Evolutionary conservation across 2,329 filamentous ascomycete genomes (phyloP), one percentile per base, ranked within the genome.

Genomic region (Graphiopsis chlorocephala): DNA sequence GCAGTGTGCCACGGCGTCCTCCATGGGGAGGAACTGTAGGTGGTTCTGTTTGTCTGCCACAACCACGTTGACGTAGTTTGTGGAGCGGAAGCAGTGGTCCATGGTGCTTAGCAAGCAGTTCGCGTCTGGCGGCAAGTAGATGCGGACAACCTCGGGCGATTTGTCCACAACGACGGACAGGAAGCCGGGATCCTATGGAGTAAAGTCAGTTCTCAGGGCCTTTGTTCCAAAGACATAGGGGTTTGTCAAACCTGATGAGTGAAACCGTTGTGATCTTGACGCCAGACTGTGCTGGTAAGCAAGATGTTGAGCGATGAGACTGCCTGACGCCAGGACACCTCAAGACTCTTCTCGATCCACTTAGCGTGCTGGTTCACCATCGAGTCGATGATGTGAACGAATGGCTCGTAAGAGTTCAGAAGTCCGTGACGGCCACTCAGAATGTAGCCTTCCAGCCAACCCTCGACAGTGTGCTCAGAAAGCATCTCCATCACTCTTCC

Each of bases 341-440:
- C 90, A n/a, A 88, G 80, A 69, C 87, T 90, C 79, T 93, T 93
- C 76, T 93, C 90, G 59, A 93, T 84, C 90, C 90, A 93, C 77
- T 93, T 93, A 81, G 89, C 92, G 78, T 93, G 90, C 79, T 92
- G 90, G 75, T 92, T 92, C 66, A 93, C 90, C 90, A 93, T 93
- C 1, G 88, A 91, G 76, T 93, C 90, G 71, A 93, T 92, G 71
- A 93, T 86, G 73, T 93, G 90, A 65, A 93, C 90, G 74, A 93
- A 93, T 0, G 90, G 89, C 76, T 93, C 90, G 78, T 93, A 93
- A 74, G 87, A 90, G 83, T 92, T 93, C 65, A 93, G 84, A 65
- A 93, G 75, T 14, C 90, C 90, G 69, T 93, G 90, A 5, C 90
- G 85, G 29, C 90, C 90, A 63, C 86, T 91, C 2, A 93, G 82